phyloP scores from a whole-genome alignment of 192 early-diverging fungal species.

The Coemansia aciculifera region DNA sequence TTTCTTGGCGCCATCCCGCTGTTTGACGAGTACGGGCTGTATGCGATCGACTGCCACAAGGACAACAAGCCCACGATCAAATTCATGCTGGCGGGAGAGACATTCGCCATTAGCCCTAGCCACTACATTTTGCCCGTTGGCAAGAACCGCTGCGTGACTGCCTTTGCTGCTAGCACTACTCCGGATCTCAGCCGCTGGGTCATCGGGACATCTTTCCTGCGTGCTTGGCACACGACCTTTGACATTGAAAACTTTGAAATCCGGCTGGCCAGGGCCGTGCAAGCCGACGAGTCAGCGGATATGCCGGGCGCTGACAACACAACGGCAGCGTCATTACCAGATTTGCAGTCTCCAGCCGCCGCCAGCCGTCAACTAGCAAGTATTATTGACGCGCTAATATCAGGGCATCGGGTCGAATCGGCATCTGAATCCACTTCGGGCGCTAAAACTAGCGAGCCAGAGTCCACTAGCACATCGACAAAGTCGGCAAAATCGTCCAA shows the following conservation, averaged over 20 bases:
- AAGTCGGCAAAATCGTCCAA: slow-evolving; percentile 9
- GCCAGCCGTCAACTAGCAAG: slow-evolving; percentile 20
- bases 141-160: slow-evolving; percentile 40
- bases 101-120: slow-evolving; percentile 41
- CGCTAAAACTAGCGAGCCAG: background rate
- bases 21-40: slow-evolving; percentile 40
- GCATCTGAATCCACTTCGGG: background rate
- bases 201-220: slow-evolving; percentile 55
- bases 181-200: slow-evolving; percentile 55
- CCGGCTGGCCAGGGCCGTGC: slow-evolving; percentile 36
- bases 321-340: background rate
- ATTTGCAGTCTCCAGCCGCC: slow-evolving; percentile 3
- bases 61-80: slow-evolving; percentile 40
- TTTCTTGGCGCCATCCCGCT: slow-evolving; percentile 46
- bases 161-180: slow-evolving; percentile 66
- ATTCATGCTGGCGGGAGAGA: slow-evolving; percentile 38
- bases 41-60: slow-evolving; percentile 43
- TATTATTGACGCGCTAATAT: slow-evolving; percentile 23
- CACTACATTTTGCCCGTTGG: slow-evolving; percentile 47
- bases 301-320: background rate
- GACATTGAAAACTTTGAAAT: slow-evolving; percentile 46
- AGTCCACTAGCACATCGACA: background rate
- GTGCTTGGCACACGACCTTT: slow-evolving; percentile 52
- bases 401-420: background rate
- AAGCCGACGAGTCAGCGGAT: slow-evolving; percentile 14